Evolutionary conservation across 352 stramenopile species (phyloP).

Genomic region (Phytopythium chamaehyphon): DNA sequence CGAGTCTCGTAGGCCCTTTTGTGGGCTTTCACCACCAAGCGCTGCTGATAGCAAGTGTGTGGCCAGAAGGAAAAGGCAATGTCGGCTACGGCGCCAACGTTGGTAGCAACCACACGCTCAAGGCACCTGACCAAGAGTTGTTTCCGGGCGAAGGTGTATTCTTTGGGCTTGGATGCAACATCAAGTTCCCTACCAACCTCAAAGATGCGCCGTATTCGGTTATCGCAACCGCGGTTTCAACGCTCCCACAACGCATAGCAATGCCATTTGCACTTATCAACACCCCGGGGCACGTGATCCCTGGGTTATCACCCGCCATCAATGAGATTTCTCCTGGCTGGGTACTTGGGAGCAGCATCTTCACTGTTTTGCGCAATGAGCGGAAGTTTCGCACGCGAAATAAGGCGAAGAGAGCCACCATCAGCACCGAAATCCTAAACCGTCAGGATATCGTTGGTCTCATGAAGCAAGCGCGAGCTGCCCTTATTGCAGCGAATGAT

Average conservation of each 20-base stretch:
- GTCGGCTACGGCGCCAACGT: conserved; percentile 94
- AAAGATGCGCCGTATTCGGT: conserved; percentile 91
- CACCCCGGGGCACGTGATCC: conserved; percentile 67
- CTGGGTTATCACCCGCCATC: conserved; percentile 71
- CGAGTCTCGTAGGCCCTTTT: conserved; percentile 91
- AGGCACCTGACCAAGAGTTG: conserved; percentile 87
- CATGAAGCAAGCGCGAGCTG: conserved; percentile 60
- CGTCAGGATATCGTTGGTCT: conserved; percentile 67
- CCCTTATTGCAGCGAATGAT: conserved; percentile 28
- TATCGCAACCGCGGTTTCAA: conserved; percentile 90
- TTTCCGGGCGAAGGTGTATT: conserved; percentile 94
- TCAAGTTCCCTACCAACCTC: conserved; percentile 96
- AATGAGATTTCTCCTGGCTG: conserved; percentile 87
- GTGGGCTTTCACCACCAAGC: conserved; percentile 94
- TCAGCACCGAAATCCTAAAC: conserved; percentile 59
- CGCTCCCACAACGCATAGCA: conserved; percentile 80
- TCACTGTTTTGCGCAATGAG: conserved; percentile 88
- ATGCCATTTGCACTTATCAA: conserved; percentile 85
- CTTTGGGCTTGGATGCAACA: conserved; percentile 90
- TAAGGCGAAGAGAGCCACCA: conserved; percentile 56
- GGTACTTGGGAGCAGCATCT: conserved; percentile 89
- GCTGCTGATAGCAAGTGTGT: conserved; percentile 90
- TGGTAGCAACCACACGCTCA: conserved; percentile 96
- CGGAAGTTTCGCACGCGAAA: conserved; percentile 85
- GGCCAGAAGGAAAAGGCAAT: conserved; percentile 92